A percentile compares a stretch with the other conserved stretches of the same genome.
phyloP scores from a whole-genome alignment of 1,139 yeast species.

The Yamadazyma triangularis region DNA sequence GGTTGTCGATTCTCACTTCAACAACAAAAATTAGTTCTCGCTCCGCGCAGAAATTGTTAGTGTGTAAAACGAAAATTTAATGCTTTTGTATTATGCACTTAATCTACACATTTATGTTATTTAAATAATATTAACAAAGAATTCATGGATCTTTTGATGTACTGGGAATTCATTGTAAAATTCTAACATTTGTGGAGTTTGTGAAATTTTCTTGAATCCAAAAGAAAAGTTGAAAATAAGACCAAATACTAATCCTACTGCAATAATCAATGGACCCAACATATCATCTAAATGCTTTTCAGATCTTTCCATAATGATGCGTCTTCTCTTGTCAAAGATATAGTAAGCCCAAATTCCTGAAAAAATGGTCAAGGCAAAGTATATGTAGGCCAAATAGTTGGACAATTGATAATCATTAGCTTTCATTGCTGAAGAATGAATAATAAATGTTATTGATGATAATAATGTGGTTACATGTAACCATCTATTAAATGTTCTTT shows the following conservation, averaged over 20 bases:
- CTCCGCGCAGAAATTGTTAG: background rate
- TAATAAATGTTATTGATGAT: slow-evolving; percentile 81
- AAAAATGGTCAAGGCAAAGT: slow-evolving; percentile 77
- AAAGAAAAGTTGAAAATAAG: slow-evolving; percentile 67
- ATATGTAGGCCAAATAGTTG: slow-evolving; percentile 64
- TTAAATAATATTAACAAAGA: slow-evolving; percentile 13
- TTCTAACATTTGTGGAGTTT: slow-evolving; percentile 11
- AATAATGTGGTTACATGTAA: slow-evolving; percentile 84
- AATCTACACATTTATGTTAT: no score
- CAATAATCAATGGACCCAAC: slow-evolving; percentile 79
- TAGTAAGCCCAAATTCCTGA: slow-evolving; percentile 88
- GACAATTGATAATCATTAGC: slow-evolving; percentile 59
- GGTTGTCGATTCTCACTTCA: background rate
- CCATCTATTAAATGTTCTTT: slow-evolving; percentile 96
- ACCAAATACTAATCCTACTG: slow-evolving; percentile 63
- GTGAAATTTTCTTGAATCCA: slow-evolving; percentile 47
- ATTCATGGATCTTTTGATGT: slow-evolving; percentile 34
- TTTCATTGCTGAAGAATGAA: slow-evolving; percentile 69
- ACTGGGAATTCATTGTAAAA: slow-evolving; percentile 30
- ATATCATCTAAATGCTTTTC: slow-evolving; percentile 87
- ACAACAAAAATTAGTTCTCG: background rate
- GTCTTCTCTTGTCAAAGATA: slow-evolving; percentile 67
- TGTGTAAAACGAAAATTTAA: no score
- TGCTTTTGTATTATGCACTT: no score
- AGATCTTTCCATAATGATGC: slow-evolving; percentile 72